phyloP scores from a whole-genome alignment of 768 basidiomycete species.

The Tylopilus cervinicoccineus region DNA sequence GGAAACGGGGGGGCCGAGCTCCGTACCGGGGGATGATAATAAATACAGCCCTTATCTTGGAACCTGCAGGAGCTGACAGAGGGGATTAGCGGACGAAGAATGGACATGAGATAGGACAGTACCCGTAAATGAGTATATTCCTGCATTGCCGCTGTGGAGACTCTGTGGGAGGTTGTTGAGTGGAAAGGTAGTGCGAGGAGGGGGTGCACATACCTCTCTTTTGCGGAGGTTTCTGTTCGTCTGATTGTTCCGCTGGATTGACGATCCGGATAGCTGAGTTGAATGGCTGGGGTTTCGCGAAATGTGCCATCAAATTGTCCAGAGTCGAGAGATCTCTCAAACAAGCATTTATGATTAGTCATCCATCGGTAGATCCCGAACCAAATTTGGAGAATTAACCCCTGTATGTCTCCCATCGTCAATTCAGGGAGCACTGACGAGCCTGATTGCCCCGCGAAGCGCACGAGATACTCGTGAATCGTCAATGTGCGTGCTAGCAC shows the following conservation, averaged over 20 bases:
- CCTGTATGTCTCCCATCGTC: too few species aligned
- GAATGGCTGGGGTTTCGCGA: slow-evolving; percentile 54
- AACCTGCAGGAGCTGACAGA: slow-evolving; percentile 69
- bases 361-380: slow-evolving; percentile 17
- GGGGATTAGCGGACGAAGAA: not conserved
- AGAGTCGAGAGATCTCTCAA: slow-evolving; percentile 3
- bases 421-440: too few species aligned
- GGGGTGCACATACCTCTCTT: slow-evolving; percentile 51
- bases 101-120: slow-evolving; percentile 10
- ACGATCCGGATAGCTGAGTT: slow-evolving; percentile 71
- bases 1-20: not conserved
- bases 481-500: too few species aligned
- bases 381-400: not conserved
- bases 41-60: slow-evolving; percentile 82
- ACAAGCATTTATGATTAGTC: slow-evolving; percentile 15
- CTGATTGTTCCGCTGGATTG: slow-evolving; percentile 44
- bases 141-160: slow-evolving; percentile 77
- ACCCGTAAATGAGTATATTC: slow-evolving; percentile 93
- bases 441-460: too few species aligned
- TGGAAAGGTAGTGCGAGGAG: not conserved
- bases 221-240: slow-evolving; percentile 39
- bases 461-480: too few species aligned
- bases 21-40: slow-evolving; percentile 71
- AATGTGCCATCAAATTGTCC: slow-evolving; percentile 56
- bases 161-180: slow-evolving; percentile 39